Conservation (phyloP, 2,329 filamentous ascomycete species). For the Neofusicoccum laricinum region DNA sequence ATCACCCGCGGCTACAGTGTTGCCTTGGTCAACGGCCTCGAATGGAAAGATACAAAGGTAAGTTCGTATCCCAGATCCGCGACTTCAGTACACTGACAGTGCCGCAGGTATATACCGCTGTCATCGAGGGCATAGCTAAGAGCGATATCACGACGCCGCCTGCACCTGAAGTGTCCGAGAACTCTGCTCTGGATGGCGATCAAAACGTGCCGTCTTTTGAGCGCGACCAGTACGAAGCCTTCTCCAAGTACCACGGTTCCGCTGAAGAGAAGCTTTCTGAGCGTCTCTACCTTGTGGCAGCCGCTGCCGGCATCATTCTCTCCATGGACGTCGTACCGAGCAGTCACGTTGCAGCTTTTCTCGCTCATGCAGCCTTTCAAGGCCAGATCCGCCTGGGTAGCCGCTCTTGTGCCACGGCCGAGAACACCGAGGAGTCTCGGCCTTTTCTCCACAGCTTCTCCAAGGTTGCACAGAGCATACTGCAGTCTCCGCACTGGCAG, state of each 20-base stretch:
- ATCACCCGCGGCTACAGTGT: constrained; percentile 58
- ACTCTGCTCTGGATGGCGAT: neutral
- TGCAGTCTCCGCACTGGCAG: neutral
- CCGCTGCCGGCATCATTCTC: neutral
- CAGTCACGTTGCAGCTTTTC: neutral
- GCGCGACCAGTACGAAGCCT: neutral
- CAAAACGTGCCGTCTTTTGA: neutral
- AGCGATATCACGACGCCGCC: neutral
- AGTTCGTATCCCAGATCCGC: neutral
- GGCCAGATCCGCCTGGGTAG: neutral
- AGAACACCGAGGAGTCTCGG: neutral
- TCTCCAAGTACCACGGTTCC: neutral
- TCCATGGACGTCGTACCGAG: neutral
- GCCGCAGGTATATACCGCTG: neutral
- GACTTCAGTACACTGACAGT: neutral
- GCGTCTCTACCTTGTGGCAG: neutral
- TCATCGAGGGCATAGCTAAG: neutral
- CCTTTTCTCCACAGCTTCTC: neutral
- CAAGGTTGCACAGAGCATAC: neutral
- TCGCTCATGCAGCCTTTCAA: neutral
- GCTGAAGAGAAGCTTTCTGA: neutral
- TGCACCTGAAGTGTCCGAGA: neutral
- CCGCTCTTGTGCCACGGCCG: neutral
- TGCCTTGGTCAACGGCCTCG: constrained; percentile 61
- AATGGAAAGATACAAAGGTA: constrained; percentile 64